Conservation (phyloP, 2,329 filamentous ascomycete species). For the Fusarium sp. region DNA sequence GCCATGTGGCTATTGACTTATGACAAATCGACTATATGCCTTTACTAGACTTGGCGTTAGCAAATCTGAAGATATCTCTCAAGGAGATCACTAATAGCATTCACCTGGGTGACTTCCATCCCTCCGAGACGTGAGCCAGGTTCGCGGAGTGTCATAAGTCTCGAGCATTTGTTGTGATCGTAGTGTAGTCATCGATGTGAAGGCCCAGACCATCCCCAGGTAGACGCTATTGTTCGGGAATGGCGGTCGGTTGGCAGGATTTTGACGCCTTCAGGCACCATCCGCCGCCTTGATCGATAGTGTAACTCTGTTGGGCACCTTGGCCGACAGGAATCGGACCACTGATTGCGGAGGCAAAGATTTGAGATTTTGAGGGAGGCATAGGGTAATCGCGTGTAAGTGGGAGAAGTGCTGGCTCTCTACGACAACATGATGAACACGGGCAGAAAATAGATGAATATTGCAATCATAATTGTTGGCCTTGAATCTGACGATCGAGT, state of each 20-base stretch:
- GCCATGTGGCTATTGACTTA: slow-evolving; percentile 23
- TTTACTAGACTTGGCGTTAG: background rate
- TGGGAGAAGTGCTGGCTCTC: background rate
- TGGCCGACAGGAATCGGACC: background rate
- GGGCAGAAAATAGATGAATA: background rate
- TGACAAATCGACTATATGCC: slow-evolving; percentile 26
- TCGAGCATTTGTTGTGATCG: background rate
- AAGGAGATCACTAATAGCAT: slow-evolving; percentile 1
- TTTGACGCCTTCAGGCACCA: slow-evolving; percentile 8
- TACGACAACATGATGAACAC: background rate
- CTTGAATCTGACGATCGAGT: no score
- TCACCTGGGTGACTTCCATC: background rate
- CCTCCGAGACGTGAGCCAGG: background rate
- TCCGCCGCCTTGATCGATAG: background rate
- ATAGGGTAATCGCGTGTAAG: background rate
- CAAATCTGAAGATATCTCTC: slow-evolving; percentile 6
- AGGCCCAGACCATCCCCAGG: background rate
- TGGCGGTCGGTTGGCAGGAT: background rate
- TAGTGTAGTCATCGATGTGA: background rate
- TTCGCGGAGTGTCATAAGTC: background rate
- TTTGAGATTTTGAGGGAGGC: background rate
- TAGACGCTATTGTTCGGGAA: background rate
- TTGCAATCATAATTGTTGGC: background rate
- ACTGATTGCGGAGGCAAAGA: background rate
- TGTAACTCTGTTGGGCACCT: background rate